Base-by-base conservation (phyloP, 306 rosid species). In the Arachis stenosperma region DNA sequence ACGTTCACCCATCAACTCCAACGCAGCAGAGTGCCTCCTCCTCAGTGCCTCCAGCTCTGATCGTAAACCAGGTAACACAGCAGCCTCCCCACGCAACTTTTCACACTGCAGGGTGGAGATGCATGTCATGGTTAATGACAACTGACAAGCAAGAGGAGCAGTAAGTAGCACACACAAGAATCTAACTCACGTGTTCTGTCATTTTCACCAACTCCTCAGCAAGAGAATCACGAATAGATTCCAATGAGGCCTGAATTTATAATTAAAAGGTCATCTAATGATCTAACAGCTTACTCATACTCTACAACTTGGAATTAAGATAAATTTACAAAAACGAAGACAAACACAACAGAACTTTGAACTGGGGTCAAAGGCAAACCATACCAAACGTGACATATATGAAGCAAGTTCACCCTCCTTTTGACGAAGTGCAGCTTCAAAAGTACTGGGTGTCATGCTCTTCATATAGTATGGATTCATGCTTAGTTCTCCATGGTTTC, bases 331-430 rank as follows among this genome's bases (percentile, higher is more conserved):
- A 50, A 60, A 77, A 74, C 55, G 43, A 44, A 33, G 51, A 33
- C 69, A 41, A 50, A 60, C 75, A 76, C 55, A 50, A 44, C 33
- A 52, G 56, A 67, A 51, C 79, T 40, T 41, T 30, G 52, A 52
- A 57, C 41, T 17, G 30, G 65, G 46, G 75, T 68, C 39, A 64
- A 62, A 70, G 70, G 69, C 65, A 66, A 64, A 74, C 50, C 91
- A 50, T 83, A 94, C 99, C 99, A 92, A 55, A 80, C 98, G 99
- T 60, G 97, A 92, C 90, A 90, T 83, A 84, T 95, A 95, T 22
- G 98, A 95, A 77, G 98, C 90, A 83, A 95, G 98, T 86, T 95
- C 99, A 42, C 99, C 99, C 88, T 92, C 99, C 87, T 95, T 95
- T 78, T 95, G 98, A 72, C 99, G 97, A 81, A 95, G 92, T 51